Evolutionary conservation across 2,329 filamentous ascomycete species (phyloP).

Genomic region (Trichophyton benhamiae): DNA sequence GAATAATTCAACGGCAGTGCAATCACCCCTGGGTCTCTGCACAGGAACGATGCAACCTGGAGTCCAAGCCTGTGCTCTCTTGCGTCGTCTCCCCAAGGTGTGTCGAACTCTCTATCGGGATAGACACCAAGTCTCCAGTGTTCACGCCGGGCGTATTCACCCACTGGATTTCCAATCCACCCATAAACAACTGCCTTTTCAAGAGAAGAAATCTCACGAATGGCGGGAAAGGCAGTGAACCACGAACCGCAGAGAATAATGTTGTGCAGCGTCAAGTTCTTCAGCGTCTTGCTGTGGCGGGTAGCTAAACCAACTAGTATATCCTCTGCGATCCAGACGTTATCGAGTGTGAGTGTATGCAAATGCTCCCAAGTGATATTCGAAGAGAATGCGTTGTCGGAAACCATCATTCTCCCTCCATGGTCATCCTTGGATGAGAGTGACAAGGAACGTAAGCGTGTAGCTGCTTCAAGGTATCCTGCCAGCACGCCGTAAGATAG

Average conservation of each 20-base stretch:
- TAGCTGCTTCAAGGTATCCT: not conserved
- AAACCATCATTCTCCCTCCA: not conserved
- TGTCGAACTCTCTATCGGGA: not conserved
- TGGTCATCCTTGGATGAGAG: not conserved
- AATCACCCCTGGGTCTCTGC: not conserved
- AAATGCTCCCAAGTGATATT: not conserved
- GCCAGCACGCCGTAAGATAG: not conserved
- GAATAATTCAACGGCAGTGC: not conserved
- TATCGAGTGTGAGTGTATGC: not conserved
- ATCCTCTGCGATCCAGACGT: not conserved
- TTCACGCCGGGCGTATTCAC: not conserved
- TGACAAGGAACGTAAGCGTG: not conserved
- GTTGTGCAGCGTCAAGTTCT: not conserved
- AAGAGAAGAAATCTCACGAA: not conserved
- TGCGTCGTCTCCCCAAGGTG: not conserved
- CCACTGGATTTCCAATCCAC: not conserved
- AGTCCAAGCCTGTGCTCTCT: not conserved
- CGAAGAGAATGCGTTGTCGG: not conserved
- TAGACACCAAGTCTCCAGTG: not conserved
- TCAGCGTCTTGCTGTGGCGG: not conserved
- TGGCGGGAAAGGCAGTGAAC: not conserved
- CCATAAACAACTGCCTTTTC: not conserved
- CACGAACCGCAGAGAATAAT: not conserved
- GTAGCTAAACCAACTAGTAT: not conserved
- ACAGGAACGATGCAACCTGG: not conserved